Conservation (phyloP, 306 rosid species). For the Malus domestica region DNA sequence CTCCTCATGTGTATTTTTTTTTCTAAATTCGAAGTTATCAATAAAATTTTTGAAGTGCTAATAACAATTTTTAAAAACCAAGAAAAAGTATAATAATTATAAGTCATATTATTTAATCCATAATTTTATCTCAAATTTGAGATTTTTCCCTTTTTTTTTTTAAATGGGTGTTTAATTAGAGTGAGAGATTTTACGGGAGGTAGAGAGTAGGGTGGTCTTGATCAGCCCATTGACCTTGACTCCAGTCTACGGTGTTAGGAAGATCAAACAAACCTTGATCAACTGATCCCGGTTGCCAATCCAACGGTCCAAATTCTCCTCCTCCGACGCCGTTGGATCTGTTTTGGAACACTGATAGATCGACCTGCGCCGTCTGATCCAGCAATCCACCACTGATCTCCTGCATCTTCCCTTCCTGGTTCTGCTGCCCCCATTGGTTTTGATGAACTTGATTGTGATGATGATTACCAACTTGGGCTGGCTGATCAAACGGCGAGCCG, state of each 20-base stretch:
- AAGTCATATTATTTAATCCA: slow-evolving; percentile 11
- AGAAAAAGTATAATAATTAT: not conserved
- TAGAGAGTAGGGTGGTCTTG: slow-evolving; percentile 59
- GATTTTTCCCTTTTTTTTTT: slow-evolving; percentile 1
- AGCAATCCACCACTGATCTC: slow-evolving; percentile 40
- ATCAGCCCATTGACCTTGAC: slow-evolving; percentile 77
- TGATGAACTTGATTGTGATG: slow-evolving; percentile 8
- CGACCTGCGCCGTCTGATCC: slow-evolving; percentile 45
- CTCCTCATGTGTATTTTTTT: too few relatives aligned
- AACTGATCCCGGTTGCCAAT: slow-evolving; percentile 52
- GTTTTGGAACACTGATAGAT: slow-evolving; percentile 40
- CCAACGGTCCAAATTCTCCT: slow-evolving; percentile 61
- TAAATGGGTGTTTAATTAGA: not conserved
- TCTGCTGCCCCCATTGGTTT: slow-evolving; percentile 37
- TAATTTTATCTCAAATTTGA: slow-evolving; percentile 15
- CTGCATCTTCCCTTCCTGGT: slow-evolving; percentile 44
- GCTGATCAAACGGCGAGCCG: slow-evolving; percentile 40
- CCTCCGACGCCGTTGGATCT: slow-evolving; percentile 32
- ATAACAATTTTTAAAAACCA: too few relatives aligned
- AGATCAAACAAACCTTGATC: slow-evolving; percentile 89
- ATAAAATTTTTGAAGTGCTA: fast-evolving
- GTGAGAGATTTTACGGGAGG: slow-evolving; percentile 65
- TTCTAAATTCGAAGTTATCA: fast-evolving
- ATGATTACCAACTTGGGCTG: not conserved
- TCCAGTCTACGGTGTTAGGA: slow-evolving; percentile 80